Evolutionary conservation across 257 asterid species (phyloP).

Genomic region (Solanum habrochaites): DNA sequence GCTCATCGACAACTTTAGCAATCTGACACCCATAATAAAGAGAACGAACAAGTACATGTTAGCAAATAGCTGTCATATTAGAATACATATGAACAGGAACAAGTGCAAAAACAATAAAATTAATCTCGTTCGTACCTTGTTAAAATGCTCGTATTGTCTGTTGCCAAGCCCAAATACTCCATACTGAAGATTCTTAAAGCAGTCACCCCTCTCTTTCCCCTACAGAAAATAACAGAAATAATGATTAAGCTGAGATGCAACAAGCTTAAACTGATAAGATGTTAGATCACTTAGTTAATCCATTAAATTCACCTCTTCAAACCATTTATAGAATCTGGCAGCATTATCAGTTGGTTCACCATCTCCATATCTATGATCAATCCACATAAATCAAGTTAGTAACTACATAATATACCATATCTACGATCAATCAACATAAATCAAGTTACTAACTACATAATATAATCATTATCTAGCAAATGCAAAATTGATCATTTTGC

Average conservation of each 20-base stretch:
- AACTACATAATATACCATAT: slow-evolving; percentile 36
- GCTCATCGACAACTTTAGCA: slow-evolving; percentile 70
- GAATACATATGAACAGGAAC: background rate
- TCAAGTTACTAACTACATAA: slow-evolving; percentile 13
- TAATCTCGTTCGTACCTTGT: slow-evolving; percentile 48
- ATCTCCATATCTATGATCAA: slow-evolving; percentile 82
- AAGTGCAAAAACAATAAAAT: background rate
- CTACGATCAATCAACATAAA: slow-evolving; percentile 52
- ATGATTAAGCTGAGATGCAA: slow-evolving; percentile 5
- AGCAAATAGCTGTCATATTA: background rate
- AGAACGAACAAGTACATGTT: background rate
- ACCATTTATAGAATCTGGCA: slow-evolving; percentile 96
- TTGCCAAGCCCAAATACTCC: slow-evolving; percentile 98
- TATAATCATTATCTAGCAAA: background rate
- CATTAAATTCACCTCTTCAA: slow-evolving; percentile 53
- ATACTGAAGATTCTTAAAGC: slow-evolving; percentile 68
- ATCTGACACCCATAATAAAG: slow-evolving; percentile 42
- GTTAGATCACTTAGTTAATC: background rate
- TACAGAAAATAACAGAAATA: slow-evolving; percentile 11
- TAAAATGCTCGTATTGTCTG: slow-evolving; percentile 98
- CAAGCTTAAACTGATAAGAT: background rate
- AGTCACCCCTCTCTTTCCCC: slow-evolving; percentile 74
- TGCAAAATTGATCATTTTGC: background rate
- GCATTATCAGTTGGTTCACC: slow-evolving; percentile 99
- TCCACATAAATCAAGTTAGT: slow-evolving; percentile 35